Percentiles rank a stretch among this genome's conserved stretches.
Evolutionary conservation across 106 monocot genomes (phyloP).

Genomic region (Xerophyta viscosa): DNA sequence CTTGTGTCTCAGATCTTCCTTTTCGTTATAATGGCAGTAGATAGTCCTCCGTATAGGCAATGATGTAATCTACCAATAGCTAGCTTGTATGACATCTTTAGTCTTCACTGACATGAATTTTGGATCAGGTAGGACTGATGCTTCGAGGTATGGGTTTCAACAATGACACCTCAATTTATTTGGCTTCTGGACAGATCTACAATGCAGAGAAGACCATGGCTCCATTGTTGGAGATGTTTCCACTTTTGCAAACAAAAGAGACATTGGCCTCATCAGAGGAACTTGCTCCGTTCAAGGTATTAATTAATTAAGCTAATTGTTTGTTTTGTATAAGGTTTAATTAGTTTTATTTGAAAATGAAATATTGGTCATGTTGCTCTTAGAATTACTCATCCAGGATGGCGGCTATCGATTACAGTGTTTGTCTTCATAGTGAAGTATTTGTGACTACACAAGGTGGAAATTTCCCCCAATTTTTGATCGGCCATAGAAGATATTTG

Average conservation of each 20-base stretch:
- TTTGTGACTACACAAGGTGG: constrained; percentile 99
- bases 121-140: constrained; percentile 86
- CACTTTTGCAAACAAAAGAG: constrained; percentile 93
- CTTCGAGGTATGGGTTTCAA: constrained; percentile 96
- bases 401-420: constrained; percentile 96
- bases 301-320: neutral
- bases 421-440: constrained; percentile 94
- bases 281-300: constrained; percentile 89
- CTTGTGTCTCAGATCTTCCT: too few species aligned
- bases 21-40: too few species aligned
- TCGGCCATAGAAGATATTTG: constrained; percentile 88
- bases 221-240: constrained; percentile 98
- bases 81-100: too few species aligned
- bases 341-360: too few species aligned
- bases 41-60: too few species aligned
- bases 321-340: neutral
- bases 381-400: constrained; percentile 95
- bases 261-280: constrained; percentile 75
- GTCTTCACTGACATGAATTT: neutral
- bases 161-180: constrained; percentile 87
- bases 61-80: too few species aligned
- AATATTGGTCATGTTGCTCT: constrained; percentile 9
- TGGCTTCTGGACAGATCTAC: constrained; percentile 97
- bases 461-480: constrained; percentile 90
- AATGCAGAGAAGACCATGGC: constrained; percentile 79